Base-by-base conservation (phyloP, 1,284 basidiomycete species). In the Moesziomyces sp. region DNA sequence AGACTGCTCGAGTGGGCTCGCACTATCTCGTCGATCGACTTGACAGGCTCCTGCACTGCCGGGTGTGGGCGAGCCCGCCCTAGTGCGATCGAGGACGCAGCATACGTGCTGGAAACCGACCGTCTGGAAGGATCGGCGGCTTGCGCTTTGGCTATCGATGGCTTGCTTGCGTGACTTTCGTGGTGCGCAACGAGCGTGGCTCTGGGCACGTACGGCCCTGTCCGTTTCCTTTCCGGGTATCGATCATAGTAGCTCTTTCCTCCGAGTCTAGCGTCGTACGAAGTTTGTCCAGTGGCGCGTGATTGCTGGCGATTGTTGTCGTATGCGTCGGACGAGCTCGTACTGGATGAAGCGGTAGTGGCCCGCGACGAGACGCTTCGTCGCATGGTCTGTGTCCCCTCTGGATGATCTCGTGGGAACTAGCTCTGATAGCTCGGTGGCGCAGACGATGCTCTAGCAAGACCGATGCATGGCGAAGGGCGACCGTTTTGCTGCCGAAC, bases 11-110 rank as follows among this genome's bases (percentile, higher is more conserved):
- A 66, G 61, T 87, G 86, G 14, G 76, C 68, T 9, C 79, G 67
- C 45, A 87, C 82, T 61, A 87, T 87, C 43, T 87, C 86, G 43
- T 78, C 74, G 26, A 79, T 79, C 18, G 71, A 71, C 42, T 56
- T 62, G 47, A 79, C 56, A 9, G 52, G 53, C 35, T 66, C 57
- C 11, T 28, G 48, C 11, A 23, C 44, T n/a, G 49, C 21, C 5
- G 13, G 46, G 3, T 26, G 45, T n/a, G 70, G 30, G 18, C 43
- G 50, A 43, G 56, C 16, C 13, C 53, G 52, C 13, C 60, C 63
- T 5, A 65, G 45, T n/a, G 67, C 72, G 21, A 45, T 46, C 3
- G 64, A 65, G 10, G 71, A 63, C 5, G 67, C 58, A 3, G 75
- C 72, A 23, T 59, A 61, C 21, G 66, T 64, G 53, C 66, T 60